Conservation (phyloP, 2,329 filamentous ascomycete species). For the Escovopsis sp. region DNA sequence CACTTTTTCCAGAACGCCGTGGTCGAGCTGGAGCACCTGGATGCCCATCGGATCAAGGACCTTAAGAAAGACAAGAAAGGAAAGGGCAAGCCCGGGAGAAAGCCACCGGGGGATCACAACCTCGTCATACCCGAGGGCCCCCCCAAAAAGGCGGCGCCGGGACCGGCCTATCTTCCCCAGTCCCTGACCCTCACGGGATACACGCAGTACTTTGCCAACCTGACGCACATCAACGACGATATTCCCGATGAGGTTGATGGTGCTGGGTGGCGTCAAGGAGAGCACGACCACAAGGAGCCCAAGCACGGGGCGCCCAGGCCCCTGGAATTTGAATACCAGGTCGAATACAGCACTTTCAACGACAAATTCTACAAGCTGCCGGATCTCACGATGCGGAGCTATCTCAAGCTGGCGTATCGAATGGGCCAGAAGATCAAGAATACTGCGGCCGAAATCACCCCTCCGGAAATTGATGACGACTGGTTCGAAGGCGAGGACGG, state of each 20-base stretch:
- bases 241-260: slow-evolving; percentile 23
- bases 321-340: slow-evolving; percentile 54
- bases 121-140: slow-evolving; percentile 58
- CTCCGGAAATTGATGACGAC: slow-evolving; percentile 13
- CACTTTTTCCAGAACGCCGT: not conserved
- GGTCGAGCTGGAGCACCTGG: slow-evolving; percentile 16
- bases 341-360: slow-evolving; percentile 75
- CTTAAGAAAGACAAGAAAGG: slow-evolving; percentile 18
- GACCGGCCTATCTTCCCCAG: slow-evolving; percentile 82
- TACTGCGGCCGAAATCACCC: slow-evolving; percentile 4
- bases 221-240: slow-evolving; percentile 79
- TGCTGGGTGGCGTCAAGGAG: slow-evolving; percentile 49
- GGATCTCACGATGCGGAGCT: slow-evolving; percentile 74
- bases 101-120: slow-evolving; percentile 42
- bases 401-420: slow-evolving; percentile 62
- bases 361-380: slow-evolving; percentile 61
- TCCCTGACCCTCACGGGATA: slow-evolving; percentile 65
- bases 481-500: slow-evolving; percentile 13
- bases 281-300: slow-evolving; percentile 42
- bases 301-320: slow-evolving; percentile 40
- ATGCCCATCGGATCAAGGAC: slow-evolving; percentile 10
- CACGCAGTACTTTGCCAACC: slow-evolving; percentile 84
- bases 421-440: slow-evolving; percentile 39
- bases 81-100: slow-evolving; percentile 17
- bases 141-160: slow-evolving; percentile 56